phyloP scores from a whole-genome alignment of 2,329 filamentous ascomycete species.

The Colletotrichum destructivum region DNA sequence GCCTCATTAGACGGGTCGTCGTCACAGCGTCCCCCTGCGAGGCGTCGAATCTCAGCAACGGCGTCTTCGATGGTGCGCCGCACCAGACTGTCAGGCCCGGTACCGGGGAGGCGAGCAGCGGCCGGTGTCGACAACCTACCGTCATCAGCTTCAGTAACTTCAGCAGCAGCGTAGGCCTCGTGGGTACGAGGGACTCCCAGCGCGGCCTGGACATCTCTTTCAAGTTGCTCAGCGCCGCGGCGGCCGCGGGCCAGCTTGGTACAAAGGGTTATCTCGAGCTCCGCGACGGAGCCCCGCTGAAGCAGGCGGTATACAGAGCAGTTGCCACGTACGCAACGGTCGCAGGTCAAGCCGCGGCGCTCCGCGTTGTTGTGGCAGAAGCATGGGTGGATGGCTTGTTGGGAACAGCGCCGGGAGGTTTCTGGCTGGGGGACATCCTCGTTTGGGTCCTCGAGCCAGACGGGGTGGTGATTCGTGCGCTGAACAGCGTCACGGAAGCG shows the following conservation, averaged over 20 bases:
- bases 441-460: background rate
- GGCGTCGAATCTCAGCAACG: too few species aligned
- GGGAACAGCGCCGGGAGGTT: background rate
- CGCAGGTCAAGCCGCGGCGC: background rate
- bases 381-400: slow-evolving; percentile 17
- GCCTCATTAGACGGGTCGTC: too few species aligned
- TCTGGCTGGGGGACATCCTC: background rate
- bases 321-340: background rate
- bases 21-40: too few species aligned
- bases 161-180: background rate
- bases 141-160: background rate
- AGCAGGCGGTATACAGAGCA: background rate
- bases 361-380: slow-evolving; percentile 11
- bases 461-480: background rate
- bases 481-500: background rate
- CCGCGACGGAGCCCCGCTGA: background rate
- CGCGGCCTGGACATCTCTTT: background rate
- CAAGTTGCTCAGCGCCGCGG: background rate
- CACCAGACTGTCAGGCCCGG: too few species aligned
- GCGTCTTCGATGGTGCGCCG: too few species aligned
- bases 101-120: too few species aligned
- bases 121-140: background rate
- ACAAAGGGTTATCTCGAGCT: background rate
- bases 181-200: background rate
- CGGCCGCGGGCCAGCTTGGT: background rate